These are phyloP conservation scores for Boletus rubescentipes DNA, from an alignment of 768 basidiomycete species.

Conservation along the genomic window DNA sequence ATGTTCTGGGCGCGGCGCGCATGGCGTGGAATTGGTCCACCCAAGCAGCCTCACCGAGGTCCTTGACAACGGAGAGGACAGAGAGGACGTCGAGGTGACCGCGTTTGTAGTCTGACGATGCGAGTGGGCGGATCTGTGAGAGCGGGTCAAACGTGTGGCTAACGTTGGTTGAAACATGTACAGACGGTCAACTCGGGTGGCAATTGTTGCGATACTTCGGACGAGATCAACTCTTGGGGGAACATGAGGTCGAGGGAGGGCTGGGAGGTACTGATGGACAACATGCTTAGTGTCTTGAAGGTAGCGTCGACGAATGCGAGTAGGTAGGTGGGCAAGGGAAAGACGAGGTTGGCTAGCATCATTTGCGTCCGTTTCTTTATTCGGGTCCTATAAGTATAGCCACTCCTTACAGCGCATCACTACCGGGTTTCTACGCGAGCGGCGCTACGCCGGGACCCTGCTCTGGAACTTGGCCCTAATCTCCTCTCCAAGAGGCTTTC, in stretches of 20 bases:
- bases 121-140: slow-evolving; percentile 84
- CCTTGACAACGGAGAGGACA: slow-evolving; percentile 68
- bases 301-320: slow-evolving; percentile 2
- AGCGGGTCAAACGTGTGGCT: neutral
- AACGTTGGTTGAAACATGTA: neutral
- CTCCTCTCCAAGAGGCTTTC: slow-evolving; percentile 17
- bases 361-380: neutral
- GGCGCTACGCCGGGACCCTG: neutral
- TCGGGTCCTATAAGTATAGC: slow-evolving; percentile 11
- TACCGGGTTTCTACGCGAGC: too few relatives aligned
- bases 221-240: slow-evolving; percentile 66
- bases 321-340: neutral
- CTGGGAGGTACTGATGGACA: slow-evolving; percentile 47
- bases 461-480: slow-evolving; percentile 23
- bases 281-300: slow-evolving; percentile 4
- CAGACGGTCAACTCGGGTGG: slow-evolving; percentile 43
- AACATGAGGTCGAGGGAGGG: slow-evolving; percentile 75
- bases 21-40: slow-evolving; percentile 62
- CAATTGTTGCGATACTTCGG: slow-evolving; percentile 56
- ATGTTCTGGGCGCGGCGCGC: slow-evolving; percentile 57
- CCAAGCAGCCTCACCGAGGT: slow-evolving; percentile 69
- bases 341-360: neutral
- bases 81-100: slow-evolving; percentile 82
- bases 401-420: slow-evolving; percentile 4
- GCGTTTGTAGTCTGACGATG: slow-evolving; percentile 77